Evolutionary conservation across 305 asterid genomes (phyloP).

Genomic region (Solanum hybrid): DNA sequence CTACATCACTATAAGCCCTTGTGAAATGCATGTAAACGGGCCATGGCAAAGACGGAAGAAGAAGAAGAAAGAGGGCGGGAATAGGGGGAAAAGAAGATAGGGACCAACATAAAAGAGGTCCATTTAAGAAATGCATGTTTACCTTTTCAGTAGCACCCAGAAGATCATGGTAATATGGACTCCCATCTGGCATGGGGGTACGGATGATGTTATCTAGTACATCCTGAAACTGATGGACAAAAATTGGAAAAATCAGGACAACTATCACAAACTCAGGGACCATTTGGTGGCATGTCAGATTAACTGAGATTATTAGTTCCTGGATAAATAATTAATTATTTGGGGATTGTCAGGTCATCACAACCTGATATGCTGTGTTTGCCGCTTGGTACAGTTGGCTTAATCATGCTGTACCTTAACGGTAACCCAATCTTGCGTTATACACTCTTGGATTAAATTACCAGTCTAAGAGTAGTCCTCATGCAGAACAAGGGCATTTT

Average conservation of each 20-base stretch:
- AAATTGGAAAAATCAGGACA: background rate
- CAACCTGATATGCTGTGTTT: background rate
- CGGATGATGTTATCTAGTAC: background rate
- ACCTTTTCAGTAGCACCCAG: background rate
- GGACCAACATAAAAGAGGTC: background rate
- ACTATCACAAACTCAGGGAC: background rate
- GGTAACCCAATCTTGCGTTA: background rate
- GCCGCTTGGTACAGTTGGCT: background rate
- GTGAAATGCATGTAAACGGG: background rate
- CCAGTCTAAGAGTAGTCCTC: background rate
- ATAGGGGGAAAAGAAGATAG: background rate
- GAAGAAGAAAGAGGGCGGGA: background rate
- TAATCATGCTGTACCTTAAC: background rate
- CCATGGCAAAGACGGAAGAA: background rate
- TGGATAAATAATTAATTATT: background rate
- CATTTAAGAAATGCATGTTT: background rate
- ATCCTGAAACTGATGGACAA: background rate
- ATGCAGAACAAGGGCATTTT: background rate
- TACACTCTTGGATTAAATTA: background rate
- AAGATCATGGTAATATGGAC: background rate
- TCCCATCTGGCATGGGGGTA: conserved; percentile 1
- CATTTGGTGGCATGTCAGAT: background rate
- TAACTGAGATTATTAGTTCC: background rate
- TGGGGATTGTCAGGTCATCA: background rate
- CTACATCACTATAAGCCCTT: background rate